Evolutionary conservation across 352 stramenopile genomes (phyloP).

Genomic region (Blastocystis sp.): DNA sequence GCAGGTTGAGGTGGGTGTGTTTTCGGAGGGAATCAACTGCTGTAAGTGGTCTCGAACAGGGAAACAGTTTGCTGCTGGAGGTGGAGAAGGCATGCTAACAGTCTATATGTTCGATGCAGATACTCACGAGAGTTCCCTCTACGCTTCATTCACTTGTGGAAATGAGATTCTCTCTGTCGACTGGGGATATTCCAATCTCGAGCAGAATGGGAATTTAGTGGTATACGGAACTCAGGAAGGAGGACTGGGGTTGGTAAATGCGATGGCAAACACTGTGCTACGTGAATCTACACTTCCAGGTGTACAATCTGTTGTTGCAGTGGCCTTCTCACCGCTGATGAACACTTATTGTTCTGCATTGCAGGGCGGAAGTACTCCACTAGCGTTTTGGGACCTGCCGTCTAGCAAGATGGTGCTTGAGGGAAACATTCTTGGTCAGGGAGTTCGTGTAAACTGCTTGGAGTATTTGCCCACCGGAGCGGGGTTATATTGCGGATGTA

Average conservation of each 20-base stretch:
- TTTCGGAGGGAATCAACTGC: slow-evolving; percentile 26
- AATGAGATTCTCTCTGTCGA: slow-evolving; percentile 33
- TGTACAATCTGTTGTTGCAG: not conserved
- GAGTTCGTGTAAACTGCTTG: slow-evolving; percentile 1
- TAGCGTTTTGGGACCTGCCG: slow-evolving; percentile 29
- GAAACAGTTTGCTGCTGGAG: slow-evolving; percentile 21
- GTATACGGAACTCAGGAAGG: slow-evolving; percentile 11
- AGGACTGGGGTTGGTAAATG: not conserved
- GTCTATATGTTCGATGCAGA: slow-evolving; percentile 16
- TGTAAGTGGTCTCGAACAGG: slow-evolving; percentile 43
- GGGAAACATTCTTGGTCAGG: not conserved
- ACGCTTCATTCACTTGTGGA: slow-evolving; percentile 4
- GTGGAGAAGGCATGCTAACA: not conserved
- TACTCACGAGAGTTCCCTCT: not conserved
- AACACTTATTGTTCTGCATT: not conserved
- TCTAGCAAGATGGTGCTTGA: not conserved
- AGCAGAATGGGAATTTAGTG: not conserved
- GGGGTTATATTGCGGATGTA: slow-evolving; percentile 9
- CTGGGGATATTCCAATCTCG: not conserved
- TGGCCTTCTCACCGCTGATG: slow-evolving; percentile 29
- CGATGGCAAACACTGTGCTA: not conserved
- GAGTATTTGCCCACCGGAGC: not conserved
- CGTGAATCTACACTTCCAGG: not conserved
- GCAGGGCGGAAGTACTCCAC: not conserved
- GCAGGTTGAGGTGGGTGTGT: slow-evolving; percentile 10